phyloP scores from a whole-genome alignment of 1,139 yeast genomes.

The Williopsis jadinii region DNA sequence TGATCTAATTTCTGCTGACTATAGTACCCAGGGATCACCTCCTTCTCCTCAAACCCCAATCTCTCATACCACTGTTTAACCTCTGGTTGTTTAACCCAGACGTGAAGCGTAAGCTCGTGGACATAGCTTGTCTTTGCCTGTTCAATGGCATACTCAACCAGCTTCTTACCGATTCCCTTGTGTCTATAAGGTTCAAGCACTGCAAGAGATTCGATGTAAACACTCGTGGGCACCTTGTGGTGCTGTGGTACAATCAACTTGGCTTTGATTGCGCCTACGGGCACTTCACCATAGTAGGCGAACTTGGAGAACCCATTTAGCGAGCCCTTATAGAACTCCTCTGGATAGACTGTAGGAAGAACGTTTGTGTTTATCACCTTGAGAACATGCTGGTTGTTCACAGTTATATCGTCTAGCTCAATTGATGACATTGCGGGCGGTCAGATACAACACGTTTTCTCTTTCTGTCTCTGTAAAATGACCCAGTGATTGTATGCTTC shows the following conservation, averaged over 20 bases:
- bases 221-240: slow-evolving; percentile 35
- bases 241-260: slow-evolving; percentile 39
- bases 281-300: slow-evolving; percentile 52
- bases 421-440: slow-evolving; percentile 19
- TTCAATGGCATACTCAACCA: slow-evolving; percentile 48
- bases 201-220: slow-evolving; percentile 60
- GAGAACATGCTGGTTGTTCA: slow-evolving; percentile 47
- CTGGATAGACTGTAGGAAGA: slow-evolving; percentile 38
- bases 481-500: no score
- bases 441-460: no score
- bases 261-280: slow-evolving; percentile 66
- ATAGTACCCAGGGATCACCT: slow-evolving; percentile 42
- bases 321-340: slow-evolving; percentile 38
- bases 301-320: slow-evolving; percentile 25
- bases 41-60: slow-evolving; percentile 43
- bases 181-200: slow-evolving; percentile 56
- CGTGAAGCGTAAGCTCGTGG: slow-evolving; percentile 55
- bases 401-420: slow-evolving; percentile 49
- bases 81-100: slow-evolving; percentile 38
- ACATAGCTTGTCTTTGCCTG: slow-evolving; percentile 47
- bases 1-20: slow-evolving; percentile 37
- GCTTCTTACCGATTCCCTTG: slow-evolving; percentile 54
- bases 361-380: slow-evolving; percentile 39
- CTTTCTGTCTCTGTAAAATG: no score
- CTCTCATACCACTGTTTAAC: slow-evolving; percentile 51